Evolutionary conservation across 108 stramenopile species (phyloP).

Genomic region (Nannochloropsis salina): DNA sequence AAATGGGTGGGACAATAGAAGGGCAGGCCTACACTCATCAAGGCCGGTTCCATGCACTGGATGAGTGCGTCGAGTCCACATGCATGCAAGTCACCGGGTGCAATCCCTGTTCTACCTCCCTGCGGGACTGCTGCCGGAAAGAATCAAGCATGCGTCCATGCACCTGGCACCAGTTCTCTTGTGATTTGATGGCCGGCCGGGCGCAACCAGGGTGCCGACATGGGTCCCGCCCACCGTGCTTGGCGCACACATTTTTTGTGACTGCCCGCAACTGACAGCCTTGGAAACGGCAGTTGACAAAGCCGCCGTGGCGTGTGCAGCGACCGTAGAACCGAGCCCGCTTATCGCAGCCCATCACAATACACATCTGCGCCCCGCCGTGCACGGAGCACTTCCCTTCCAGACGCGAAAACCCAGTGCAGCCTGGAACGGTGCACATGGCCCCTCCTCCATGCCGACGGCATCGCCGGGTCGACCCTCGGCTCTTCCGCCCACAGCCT

Average conservation of each 20-base stretch:
- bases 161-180: background rate
- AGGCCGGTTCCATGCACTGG: background rate
- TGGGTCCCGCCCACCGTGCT: background rate
- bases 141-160: background rate
- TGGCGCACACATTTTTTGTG: background rate
- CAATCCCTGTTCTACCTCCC: background rate
- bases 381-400: background rate
- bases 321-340: background rate
- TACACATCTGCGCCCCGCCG: background rate
- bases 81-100: background rate
- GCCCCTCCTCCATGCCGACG: slow-evolving; percentile 14
- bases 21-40: background rate
- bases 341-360: background rate
- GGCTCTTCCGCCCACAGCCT: background rate
- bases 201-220: background rate
- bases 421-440: background rate
- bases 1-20: background rate
- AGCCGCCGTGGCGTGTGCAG: background rate
- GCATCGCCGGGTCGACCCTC: background rate
- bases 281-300: background rate
- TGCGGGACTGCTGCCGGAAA: background rate
- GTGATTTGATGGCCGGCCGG: background rate
- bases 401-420: background rate
- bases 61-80: background rate
- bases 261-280: background rate